Evolutionary conservation across 169 alveolate species (phyloP).

Genomic region (Cryptosporidium viatorum): DNA sequence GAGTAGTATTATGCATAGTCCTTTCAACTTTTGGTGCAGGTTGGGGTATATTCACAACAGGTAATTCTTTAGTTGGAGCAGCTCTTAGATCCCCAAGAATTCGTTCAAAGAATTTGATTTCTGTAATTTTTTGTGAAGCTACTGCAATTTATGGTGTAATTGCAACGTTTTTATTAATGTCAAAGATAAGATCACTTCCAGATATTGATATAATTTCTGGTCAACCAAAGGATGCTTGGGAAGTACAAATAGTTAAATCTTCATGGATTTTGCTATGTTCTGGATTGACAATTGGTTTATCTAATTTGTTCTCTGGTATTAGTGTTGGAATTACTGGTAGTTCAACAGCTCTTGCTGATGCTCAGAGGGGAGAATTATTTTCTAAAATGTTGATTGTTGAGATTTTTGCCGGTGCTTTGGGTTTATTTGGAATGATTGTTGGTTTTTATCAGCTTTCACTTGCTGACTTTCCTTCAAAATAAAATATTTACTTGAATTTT

Average conservation of each 20-base stretch:
- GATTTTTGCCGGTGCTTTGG: conserved; percentile 98
- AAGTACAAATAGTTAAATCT: conserved; percentile 82
- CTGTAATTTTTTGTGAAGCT: conserved; percentile 99
- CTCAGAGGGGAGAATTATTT: conserved; percentile 98
- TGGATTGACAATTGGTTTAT: conserved; percentile 99
- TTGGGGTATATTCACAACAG: conserved; percentile 99
- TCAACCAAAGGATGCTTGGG: conserved; percentile 79
- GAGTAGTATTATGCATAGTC: conserved; percentile 92
- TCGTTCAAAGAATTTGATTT: conserved; percentile 97
- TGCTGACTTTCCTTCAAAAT: conserved; percentile 61
- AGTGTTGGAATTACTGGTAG: conserved; percentile 99
- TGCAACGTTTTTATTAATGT: conserved; percentile 90
- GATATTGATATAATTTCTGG: conserved; percentile 78
- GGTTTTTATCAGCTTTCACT: conserved; percentile 86
- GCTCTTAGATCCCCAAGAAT: conserved; percentile 99
- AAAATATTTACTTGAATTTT: neutral
- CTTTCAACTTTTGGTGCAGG: conserved; percentile 96
- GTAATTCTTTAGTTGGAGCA: conserved; percentile 97
- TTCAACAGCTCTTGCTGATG: conserved; percentile 99
- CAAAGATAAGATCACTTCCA: conserved; percentile 82
- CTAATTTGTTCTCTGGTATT: conserved; percentile 97
- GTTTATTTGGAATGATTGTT: conserved; percentile 94
- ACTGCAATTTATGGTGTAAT: conserved; percentile 97
- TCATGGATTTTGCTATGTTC: conserved; percentile 97
- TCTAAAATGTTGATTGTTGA: conserved; percentile 98